Evolutionary conservation across 345 rosid genomes (phyloP), one percentile per base, ranked within the genome.

Genomic region (Hibiscus mutabilis): DNA sequence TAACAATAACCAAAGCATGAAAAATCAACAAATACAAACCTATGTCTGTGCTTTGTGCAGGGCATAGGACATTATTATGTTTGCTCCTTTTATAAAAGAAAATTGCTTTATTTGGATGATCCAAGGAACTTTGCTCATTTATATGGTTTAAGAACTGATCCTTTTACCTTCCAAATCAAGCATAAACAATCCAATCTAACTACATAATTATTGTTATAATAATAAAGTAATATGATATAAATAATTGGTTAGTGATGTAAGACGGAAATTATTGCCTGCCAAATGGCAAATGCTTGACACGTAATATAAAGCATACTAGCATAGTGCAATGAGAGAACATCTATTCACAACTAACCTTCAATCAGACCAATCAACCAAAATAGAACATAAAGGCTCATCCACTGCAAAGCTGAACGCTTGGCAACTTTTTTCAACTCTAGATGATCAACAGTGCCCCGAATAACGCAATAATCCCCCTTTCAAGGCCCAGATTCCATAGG

Each of bases 271-370:
- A 63, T 63, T 42, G 46, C 46, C 46, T 42, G 68, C 49, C 25
- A 11, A 8, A 40, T 37, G 24, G 10, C 56, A 18, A 51, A n/a
- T n/a, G 56, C 56, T 16, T 11, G 42, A 2, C 0, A 51, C 19
- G 16, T 51, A 16, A 51, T 51, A 51, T 35, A 16, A 1, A 51
- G 21, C 55, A 1, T 18, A 15, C n/a, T n/a, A n/a, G n/a, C n/a
- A n/a, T n/a, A n/a, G 7, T 5, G 21, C n/a, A 51, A 51, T 18
- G 21, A 51, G 51, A 46, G 16, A 49, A n/a, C 25, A 53, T 70
- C 68, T 74, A 74, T 65, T 60, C 33, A 19, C 76, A 64, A 74
- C 76, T 19, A 70, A 74, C 76, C 68, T 60, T 6, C 47, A 8
- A 62, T 73, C 15, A 10, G 11, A 7, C 67, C 78, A 60, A 74